These are phyloP conservation scores for Penicillium sp. DNA, from an alignment of 2,329 filamentous ascomycete genomes.

Conservation along the genomic window DNA sequence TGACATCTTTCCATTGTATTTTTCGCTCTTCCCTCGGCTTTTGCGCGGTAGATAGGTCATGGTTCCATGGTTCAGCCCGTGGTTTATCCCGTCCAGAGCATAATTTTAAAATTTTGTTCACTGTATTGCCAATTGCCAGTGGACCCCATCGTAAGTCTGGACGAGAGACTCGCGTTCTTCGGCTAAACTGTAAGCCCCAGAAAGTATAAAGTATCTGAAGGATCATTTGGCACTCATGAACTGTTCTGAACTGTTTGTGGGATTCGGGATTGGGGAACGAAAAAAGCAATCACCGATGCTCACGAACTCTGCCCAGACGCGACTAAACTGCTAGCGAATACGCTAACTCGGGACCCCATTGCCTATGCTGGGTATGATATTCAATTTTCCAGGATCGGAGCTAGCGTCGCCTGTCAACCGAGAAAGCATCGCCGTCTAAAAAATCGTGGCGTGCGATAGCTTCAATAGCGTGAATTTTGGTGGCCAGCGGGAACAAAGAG, in stretches of 20 bases:
- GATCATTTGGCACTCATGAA: not conserved
- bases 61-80: not conserved
- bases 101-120: not conserved
- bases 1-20: not conserved
- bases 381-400: not conserved
- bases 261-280: not conserved
- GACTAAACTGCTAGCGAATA: not conserved
- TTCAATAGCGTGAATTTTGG: slow-evolving; percentile 1
- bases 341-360: not conserved
- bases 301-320: not conserved
- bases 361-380: not conserved
- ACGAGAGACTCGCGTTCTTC: no score
- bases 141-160: not conserved
- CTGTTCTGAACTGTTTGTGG: no score
- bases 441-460: slow-evolving; percentile 8
- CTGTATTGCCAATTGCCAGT: not conserved
- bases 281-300: not conserved
- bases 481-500: not conserved
- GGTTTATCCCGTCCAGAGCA: not conserved
- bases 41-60: not conserved
- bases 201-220: not conserved
- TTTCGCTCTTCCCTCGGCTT: not conserved
- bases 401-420: not conserved
- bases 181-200: not conserved
- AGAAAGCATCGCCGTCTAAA: not conserved